Evolutionary conservation across 495 filamentous ascomycete genomes (phyloP).

Genomic region (Penicillium verhagenii): DNA sequence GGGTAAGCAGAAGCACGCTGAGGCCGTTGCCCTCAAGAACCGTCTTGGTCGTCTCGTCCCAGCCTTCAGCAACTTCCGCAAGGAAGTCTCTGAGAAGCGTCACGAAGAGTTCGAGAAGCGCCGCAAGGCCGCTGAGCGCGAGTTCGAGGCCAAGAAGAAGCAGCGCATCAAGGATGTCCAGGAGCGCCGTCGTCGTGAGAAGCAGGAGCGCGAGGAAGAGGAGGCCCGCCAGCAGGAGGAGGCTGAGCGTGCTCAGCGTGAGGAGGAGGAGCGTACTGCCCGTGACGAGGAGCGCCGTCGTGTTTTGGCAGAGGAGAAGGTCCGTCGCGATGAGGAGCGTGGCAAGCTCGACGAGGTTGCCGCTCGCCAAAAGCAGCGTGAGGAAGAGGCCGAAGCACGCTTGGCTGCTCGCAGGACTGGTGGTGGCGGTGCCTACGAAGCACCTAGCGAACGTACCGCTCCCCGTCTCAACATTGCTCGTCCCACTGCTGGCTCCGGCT

Average conservation of each 20-base stretch:
- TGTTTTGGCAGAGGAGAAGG: slow-evolving; percentile 69
- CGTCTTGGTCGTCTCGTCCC: slow-evolving; percentile 79
- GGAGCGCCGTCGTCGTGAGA: slow-evolving; percentile 71
- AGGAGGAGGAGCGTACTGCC: slow-evolving; percentile 77
- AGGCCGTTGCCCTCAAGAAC: slow-evolving; percentile 89
- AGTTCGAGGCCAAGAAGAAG: slow-evolving; percentile 85
- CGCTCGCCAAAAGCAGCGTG: slow-evolving; percentile 61
- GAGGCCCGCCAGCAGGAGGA: slow-evolving; percentile 75
- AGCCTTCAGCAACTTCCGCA: slow-evolving; percentile 76
- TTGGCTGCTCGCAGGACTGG: slow-evolving; percentile 46
- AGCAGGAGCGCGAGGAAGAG: slow-evolving; percentile 75
- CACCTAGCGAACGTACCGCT: slow-evolving; percentile 56
- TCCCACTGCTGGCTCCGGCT: slow-evolving; percentile 60
- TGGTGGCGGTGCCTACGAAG: slow-evolving; percentile 29
- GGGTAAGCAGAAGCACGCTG: slow-evolving; percentile 81
- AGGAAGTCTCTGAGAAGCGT: slow-evolving; percentile 76
- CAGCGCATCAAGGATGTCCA: slow-evolving; percentile 78
- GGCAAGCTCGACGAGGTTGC: slow-evolving; percentile 68
- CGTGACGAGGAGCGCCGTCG: slow-evolving; percentile 69
- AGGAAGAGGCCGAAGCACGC: slow-evolving; percentile 67
- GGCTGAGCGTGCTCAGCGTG: slow-evolving; percentile 72
- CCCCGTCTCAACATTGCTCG: slow-evolving; percentile 65
- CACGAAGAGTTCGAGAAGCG: slow-evolving; percentile 95
- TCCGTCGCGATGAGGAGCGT: slow-evolving; percentile 78
- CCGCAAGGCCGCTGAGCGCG: slow-evolving; percentile 81